Conservation (phyloP, 306 rosid genomes). For the Calophaca sinica region DNA sequence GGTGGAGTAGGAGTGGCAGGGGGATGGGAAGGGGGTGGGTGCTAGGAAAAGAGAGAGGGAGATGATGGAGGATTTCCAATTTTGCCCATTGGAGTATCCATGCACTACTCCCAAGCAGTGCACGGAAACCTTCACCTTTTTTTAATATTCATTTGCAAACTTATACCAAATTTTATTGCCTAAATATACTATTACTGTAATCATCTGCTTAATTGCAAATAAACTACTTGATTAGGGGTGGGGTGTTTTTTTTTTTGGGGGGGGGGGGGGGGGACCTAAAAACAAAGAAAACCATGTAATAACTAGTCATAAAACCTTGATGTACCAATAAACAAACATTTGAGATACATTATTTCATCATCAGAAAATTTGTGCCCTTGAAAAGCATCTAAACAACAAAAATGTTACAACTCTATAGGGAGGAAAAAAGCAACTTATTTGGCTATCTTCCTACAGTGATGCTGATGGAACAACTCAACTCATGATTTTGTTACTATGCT, state of each 20-base stretch:
- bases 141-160: neutral
- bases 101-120: no score
- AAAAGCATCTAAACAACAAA: constrained; percentile 45
- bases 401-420: constrained; percentile 43
- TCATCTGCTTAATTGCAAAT: neutral
- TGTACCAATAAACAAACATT: constrained; percentile 5
- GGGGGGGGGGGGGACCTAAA: no score
- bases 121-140: neutral
- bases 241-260: no score
- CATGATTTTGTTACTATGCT: constrained; percentile 45
- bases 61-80: no score
- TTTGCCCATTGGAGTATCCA: no score
- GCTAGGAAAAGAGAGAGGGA: no score
- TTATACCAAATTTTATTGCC: neutral
- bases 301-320: neutral
- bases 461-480: constrained; percentile 37
- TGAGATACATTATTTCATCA: constrained; percentile 38
- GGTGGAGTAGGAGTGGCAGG: no score
- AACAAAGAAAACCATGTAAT: neutral
- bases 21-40: no score
- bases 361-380: constrained; percentile 39
- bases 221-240: neutral
- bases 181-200: neutral
- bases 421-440: constrained; percentile 37
- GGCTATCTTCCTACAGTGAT: constrained; percentile 46